Evolutionary conservation across 208 protist genomes (phyloP).

Genomic region (Crithidia fasciculata): DNA sequence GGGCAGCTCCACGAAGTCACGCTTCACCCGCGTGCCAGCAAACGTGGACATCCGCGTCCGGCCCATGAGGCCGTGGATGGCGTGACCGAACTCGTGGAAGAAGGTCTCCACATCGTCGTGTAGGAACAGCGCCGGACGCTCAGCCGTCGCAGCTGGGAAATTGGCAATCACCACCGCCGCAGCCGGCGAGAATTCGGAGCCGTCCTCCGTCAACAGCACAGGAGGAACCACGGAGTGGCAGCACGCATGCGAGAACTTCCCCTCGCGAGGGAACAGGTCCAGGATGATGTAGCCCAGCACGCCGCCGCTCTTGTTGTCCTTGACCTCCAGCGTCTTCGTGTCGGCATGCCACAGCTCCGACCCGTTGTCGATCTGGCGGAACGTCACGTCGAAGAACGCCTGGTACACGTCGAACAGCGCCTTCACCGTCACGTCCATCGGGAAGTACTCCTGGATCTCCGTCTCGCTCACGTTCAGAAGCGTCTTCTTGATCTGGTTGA

Average conservation of each 20-base stretch:
- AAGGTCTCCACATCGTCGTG: constrained; percentile 88
- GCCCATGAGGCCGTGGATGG: constrained; percentile 84
- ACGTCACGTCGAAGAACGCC: constrained; percentile 82
- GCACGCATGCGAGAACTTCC: constrained; percentile 87
- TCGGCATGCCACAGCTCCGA: constrained; percentile 74
- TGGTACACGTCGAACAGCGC: constrained; percentile 86
- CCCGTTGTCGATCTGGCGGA: constrained; percentile 73
- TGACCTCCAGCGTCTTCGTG: constrained; percentile 72
- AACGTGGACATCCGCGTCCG: constrained; percentile 78
- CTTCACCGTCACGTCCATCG: constrained; percentile 76
- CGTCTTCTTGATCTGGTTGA: constrained; percentile 82
- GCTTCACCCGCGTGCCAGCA: constrained; percentile 77
- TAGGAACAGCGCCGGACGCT: constrained; percentile 77
- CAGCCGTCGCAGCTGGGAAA: constrained; percentile 67
- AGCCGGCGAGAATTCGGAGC: constrained; percentile 73
- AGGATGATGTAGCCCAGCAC: constrained; percentile 83
- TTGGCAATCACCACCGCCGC: constrained; percentile 83
- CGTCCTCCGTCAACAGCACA: constrained; percentile 46
- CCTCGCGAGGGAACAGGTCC: constrained; percentile 87
- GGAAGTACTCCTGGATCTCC: constrained; percentile 88
- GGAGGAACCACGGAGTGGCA: constrained; percentile 81
- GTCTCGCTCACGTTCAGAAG: constrained; percentile 84
- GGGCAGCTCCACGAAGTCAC: constrained; percentile 91
- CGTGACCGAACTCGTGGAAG: constrained; percentile 93
- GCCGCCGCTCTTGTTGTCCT: constrained; percentile 59